Conservation (phyloP, 768 basidiomycete species). For the Leucocoprinus birnbaumii region DNA sequence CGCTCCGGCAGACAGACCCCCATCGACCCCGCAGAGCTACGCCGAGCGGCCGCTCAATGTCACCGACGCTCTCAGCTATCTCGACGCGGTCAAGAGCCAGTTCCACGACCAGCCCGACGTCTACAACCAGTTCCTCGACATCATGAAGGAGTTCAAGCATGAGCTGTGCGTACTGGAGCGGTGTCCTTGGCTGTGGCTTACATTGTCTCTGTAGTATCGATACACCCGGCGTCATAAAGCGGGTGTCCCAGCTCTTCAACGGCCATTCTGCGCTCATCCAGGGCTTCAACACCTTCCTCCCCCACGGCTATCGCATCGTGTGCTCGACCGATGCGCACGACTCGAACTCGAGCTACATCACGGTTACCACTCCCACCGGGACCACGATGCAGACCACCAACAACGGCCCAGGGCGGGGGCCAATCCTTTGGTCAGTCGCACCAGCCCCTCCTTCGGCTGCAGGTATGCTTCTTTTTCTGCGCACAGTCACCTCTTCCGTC, state of each 20-base stretch:
- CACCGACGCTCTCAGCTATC: conserved; percentile 88
- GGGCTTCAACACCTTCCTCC: conserved; percentile 98
- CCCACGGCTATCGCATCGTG: conserved; percentile 92
- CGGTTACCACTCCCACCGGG: conserved; percentile 75
- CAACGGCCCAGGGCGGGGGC: conserved; percentile 34
- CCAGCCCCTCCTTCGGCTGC: conserved; percentile 13
- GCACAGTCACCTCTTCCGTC: neutral
- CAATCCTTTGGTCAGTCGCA: conserved; percentile 35
- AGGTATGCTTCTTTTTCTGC: conserved; percentile 7
- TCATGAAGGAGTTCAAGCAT: conserved; percentile 99
- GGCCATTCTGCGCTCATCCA: conserved; percentile 91
- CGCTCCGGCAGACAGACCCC: conserved; percentile 22
- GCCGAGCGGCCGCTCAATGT: conserved; percentile 79
- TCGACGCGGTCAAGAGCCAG: conserved; percentile 90
- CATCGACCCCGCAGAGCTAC: conserved; percentile 27
- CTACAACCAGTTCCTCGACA: conserved; percentile 92
- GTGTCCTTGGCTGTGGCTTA: conserved; percentile 6
- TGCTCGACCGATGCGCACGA: conserved; percentile 65
- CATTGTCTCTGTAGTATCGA: conserved; percentile 71
- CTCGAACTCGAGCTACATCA: conserved; percentile 59
- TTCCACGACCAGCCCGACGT: conserved; percentile 93
- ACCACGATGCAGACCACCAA: conserved; percentile 57
- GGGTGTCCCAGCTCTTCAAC: conserved; percentile 90
- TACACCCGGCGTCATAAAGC: conserved; percentile 95
- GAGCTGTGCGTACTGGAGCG: conserved; percentile 57